phyloP scores from a whole-genome alignment of 2,329 filamentous ascomycete genomes.

The Sclerotinia minor region DNA sequence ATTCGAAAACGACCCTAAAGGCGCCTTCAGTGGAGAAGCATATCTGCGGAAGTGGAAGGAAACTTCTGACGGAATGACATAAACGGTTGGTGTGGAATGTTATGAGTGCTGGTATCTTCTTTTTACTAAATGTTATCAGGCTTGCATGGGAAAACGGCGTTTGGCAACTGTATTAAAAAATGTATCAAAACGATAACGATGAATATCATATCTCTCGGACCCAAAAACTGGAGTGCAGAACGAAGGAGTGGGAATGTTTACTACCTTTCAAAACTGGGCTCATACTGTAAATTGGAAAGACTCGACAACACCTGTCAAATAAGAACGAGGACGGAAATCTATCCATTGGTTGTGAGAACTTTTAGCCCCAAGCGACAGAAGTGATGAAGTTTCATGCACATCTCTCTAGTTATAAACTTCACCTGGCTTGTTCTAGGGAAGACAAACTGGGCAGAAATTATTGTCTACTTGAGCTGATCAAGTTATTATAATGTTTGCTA shows the following conservation, averaged over 20 bases:
- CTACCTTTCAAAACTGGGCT: not conserved
- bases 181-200: conserved; percentile 26
- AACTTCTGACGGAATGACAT: conserved; percentile 18
- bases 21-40: conserved; percentile 60
- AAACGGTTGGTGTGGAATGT: conserved; percentile 1
- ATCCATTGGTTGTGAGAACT: not conserved
- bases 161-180: conserved; percentile 26
- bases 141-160: conserved; percentile 25
- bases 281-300: not conserved
- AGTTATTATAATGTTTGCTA: not conserved
- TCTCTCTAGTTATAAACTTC: not conserved
- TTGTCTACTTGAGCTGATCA: too few relatives aligned
- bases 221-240: conserved; percentile 4
- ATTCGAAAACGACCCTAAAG: conserved; percentile 53
- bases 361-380: not conserved
- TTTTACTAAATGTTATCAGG: conserved; percentile 16
- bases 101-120: not conserved
- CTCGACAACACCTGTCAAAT: not conserved
- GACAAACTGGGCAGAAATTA: too few relatives aligned
- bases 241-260: not conserved
- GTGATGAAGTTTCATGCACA: not conserved
- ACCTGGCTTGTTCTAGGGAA: not conserved
- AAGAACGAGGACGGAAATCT: not conserved
- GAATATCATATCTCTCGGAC: conserved; percentile 21
- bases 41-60: conserved; percentile 67